Base-by-base conservation (phyloP, 164 flowering plant genomes). In the Macadamia integrifolia region DNA sequence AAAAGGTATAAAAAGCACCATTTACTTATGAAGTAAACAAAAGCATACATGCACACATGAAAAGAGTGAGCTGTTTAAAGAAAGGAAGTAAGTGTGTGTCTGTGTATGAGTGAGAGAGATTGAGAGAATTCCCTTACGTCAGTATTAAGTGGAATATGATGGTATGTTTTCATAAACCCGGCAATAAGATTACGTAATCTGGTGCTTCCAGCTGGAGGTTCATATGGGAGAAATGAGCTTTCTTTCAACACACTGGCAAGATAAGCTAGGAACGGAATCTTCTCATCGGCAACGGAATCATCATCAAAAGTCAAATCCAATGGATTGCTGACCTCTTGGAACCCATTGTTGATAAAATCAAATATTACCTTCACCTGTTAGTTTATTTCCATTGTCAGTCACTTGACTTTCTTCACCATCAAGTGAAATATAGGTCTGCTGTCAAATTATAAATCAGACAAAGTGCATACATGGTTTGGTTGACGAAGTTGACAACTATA, bases 221-320 rank as follows among this genome's bases (percentile, higher is more conserved):
- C 95, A 76, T 89, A 94, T 4, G 91, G 93, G 71, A 84, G 84
- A 76, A 71, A 85, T 60, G 90, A 83, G 46, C 65, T 82, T 58
- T 85, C 87, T 75, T 87, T 88, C 76, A 92, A 69, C 72, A 81
- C 77, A 74, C 79, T 83, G 30, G 97, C 91, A 69, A 94, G 93
- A 86, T 87, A 86, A 77, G 98, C 97, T 59, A 94, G 86, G 82
- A 92, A 90, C 9, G 96, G 91, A 74, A 94, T 94, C 86, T 94
- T 94, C 84, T 94, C 99, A 80, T 94, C 99, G 12, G 97, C 99
- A 65, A 92, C 97, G 68, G 96, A 78, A 77, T 94, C 98, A 75
- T 94, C 97, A 60, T 84, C 84, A 69, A 94, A 94, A 10, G 91
- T 90, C 75, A 94, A 76, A 82, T 94, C 99, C 66, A 94, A 79